Evolutionary conservation across 805 yeast genomes (phyloP).

Genomic region (Candida dajiaensis): DNA sequence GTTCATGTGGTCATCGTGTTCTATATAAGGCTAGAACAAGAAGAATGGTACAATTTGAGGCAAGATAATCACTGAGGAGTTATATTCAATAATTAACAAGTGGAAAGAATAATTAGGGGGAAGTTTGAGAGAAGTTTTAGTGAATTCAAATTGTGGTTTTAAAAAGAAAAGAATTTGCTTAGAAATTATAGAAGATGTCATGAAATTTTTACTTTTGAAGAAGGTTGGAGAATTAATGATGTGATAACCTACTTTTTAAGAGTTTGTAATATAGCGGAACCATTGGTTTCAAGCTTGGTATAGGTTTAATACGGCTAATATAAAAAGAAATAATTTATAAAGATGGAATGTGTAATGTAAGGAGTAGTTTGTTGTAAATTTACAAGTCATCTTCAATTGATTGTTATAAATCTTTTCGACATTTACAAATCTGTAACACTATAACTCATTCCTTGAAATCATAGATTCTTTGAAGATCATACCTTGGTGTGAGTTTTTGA

Average conservation of each 20-base stretch:
- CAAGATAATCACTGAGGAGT: constrained; percentile 41
- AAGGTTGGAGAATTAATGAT: neutral
- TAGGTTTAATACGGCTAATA: neutral
- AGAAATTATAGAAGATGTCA: neutral
- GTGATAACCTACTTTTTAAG: neutral
- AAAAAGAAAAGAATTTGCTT: neutral
- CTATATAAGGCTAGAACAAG: constrained; percentile 95
- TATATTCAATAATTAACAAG: too few relatives aligned
- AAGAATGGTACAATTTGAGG: constrained; percentile 90
- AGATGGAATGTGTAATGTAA: neutral
- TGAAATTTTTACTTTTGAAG: neutral
- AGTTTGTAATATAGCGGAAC: neutral
- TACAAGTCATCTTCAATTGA: neutral
- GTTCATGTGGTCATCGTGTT: constrained; percentile 98
- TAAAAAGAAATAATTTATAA: too few relatives aligned
- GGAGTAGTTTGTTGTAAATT: too few relatives aligned
- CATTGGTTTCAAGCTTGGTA: neutral
- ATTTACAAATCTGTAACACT: too few relatives aligned
- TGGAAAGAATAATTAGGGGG: too few relatives aligned
- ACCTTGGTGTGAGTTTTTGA: too few relatives aligned
- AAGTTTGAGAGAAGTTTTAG: too few relatives aligned
- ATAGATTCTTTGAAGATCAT: too few relatives aligned
- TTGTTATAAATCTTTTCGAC: too few relatives aligned
- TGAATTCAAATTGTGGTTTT: neutral
- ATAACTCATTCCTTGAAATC: too few relatives aligned